Conservation (phyloP, 163 green algal genomes). For the Picocystis sp. region DNA sequence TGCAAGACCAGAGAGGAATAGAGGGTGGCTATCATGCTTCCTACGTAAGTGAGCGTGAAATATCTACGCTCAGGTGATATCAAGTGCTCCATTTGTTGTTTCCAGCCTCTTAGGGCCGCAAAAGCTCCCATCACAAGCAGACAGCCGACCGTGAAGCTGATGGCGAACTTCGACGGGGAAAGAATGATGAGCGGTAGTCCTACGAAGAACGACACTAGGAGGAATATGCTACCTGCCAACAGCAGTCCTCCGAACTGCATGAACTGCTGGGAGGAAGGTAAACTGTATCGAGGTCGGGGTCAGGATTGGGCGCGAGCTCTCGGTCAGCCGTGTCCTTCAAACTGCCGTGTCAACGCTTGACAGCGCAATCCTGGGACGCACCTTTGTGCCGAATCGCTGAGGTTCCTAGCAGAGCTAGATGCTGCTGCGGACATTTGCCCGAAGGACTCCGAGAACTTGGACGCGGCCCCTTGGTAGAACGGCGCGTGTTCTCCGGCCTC, state of each 20-base stretch:
- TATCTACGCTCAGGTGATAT: slow-evolving; percentile 47
- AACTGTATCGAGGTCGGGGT: too few relatives aligned
- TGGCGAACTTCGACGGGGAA: slow-evolving; percentile 82
- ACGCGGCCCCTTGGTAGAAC: too few relatives aligned
- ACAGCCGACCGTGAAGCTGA: slow-evolving; percentile 75
- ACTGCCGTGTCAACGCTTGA: too few relatives aligned
- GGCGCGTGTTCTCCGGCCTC: too few relatives aligned
- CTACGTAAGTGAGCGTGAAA: slow-evolving; percentile 50
- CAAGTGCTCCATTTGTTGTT: slow-evolving; percentile 59
- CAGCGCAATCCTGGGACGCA: too few relatives aligned
- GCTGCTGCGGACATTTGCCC: too few relatives aligned
- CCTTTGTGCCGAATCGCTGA: too few relatives aligned
- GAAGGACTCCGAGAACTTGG: too few relatives aligned
- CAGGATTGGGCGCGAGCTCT: too few relatives aligned
- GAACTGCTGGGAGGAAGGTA: slow-evolving; percentile 17
- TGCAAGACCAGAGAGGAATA: slow-evolving; percentile 69
- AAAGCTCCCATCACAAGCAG: slow-evolving; percentile 54
- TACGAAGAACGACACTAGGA: slow-evolving; percentile 70
- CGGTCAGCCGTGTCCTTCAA: too few relatives aligned
- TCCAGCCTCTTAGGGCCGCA: slow-evolving; percentile 57
- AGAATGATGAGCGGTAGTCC: slow-evolving; percentile 82
- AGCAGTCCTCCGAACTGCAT: slow-evolving; percentile 62
- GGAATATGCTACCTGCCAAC: slow-evolving; percentile 51
- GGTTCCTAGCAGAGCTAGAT: too few relatives aligned
- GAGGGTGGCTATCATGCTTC: slow-evolving; percentile 59